Percentiles rank a stretch among this genome's conserved stretches.
Conservation (phyloP, 169 alveolate species). For the Cryptosporidium bovis region DNA sequence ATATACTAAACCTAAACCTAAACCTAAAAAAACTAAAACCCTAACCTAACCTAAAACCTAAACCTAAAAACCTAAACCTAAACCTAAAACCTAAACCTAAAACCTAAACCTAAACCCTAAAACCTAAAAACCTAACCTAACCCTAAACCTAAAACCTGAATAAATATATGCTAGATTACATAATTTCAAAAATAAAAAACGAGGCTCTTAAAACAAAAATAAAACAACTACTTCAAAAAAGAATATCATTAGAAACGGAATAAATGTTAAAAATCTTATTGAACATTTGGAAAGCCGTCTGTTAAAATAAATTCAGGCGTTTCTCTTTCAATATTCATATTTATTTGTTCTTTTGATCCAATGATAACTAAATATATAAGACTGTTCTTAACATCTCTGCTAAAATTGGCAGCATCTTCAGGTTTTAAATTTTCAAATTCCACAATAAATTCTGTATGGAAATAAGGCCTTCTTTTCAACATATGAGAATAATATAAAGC, state of each 20-base stretch:
- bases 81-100: background rate
- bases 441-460: background rate
- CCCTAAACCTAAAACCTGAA: background rate
- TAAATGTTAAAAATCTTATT: background rate
- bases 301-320: slow-evolving; percentile 12
- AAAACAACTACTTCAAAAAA: background rate
- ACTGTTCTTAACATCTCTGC: slow-evolving; percentile 1
- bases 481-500: slow-evolving; percentile 26
- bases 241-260: background rate
- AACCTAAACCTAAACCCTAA: slow-evolving; percentile 8
- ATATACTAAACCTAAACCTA: background rate
- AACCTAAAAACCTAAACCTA: slow-evolving; percentile 14
- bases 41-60: slow-evolving; percentile 4
- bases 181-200: no score
- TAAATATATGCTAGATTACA: background rate
- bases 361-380: slow-evolving; percentile 20
- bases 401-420: slow-evolving; percentile 13
- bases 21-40: background rate
- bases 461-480: slow-evolving; percentile 20
- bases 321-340: slow-evolving; percentile 30
- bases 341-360: slow-evolving; percentile 27
- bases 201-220: background rate
- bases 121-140: slow-evolving; percentile 10
- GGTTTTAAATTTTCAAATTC: slow-evolving; percentile 11
- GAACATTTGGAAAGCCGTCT: slow-evolving; percentile 30